These are phyloP conservation scores for Emmonsia crescens DNA, from an alignment of 2,329 filamentous ascomycete species.

Conservation along the genomic window DNA sequence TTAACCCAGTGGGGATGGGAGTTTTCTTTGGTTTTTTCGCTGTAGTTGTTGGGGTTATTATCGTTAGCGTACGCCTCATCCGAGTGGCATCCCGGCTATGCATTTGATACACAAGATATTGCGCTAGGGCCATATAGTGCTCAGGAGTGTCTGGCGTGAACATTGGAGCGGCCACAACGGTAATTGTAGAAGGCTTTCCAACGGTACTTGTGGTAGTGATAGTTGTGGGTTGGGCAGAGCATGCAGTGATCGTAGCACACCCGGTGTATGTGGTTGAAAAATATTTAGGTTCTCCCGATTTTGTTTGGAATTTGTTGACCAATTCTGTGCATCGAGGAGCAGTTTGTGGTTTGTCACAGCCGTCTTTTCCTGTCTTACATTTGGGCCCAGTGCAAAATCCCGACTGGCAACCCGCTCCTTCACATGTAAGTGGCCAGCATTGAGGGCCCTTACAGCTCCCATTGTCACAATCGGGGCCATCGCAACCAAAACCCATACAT, in stretches of 20 bases:
- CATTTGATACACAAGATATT: background rate
- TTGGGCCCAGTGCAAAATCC: background rate
- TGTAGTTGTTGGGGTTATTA: background rate
- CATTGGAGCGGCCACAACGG: too few relatives aligned
- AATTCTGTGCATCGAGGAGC: slow-evolving; percentile 1
- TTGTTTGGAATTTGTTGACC: background rate
- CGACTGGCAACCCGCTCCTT: background rate
- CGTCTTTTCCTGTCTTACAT: background rate
- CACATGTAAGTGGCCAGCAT: background rate
- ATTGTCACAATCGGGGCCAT: background rate
- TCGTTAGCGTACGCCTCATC: background rate
- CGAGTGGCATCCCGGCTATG: background rate
- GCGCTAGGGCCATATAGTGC: background rate
- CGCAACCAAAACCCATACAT: slow-evolving; percentile 3
- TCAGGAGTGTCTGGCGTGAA: background rate
- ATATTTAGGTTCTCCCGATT: background rate
- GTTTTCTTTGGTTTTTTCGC: background rate
- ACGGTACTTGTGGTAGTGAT: background rate
- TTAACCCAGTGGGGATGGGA: background rate
- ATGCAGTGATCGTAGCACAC: background rate
- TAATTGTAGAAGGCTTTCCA: background rate
- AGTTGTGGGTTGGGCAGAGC: background rate
- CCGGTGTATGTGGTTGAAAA: background rate
- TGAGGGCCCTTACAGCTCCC: background rate
- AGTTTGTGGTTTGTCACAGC: background rate